These are phyloP conservation scores for Flagelloscypha sp. DNA, from an alignment of 768 basidiomycete species.

Conservation along the genomic window DNA sequence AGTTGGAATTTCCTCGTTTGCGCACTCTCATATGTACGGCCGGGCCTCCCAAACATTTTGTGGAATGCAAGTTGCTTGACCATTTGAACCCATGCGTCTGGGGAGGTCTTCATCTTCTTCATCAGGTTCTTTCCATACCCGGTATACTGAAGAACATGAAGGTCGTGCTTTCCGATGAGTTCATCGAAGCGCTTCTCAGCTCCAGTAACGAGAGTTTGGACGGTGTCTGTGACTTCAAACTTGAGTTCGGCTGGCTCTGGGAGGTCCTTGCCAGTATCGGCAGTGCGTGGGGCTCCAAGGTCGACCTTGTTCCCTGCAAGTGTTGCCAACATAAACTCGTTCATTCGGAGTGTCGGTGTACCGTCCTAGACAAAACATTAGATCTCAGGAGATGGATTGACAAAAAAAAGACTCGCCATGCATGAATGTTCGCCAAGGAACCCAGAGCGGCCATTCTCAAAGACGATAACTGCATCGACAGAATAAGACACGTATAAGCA, in stretches of 20 bases:
- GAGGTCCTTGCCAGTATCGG: slow-evolving; percentile 30
- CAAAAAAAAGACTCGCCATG: too few relatives aligned
- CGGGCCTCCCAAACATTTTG: slow-evolving; percentile 70
- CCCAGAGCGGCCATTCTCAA: slow-evolving; percentile 89
- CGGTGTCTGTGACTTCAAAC: slow-evolving; percentile 57
- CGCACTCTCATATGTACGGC: slow-evolving; percentile 85
- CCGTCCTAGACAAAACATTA: too few relatives aligned
- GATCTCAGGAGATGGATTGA: too few relatives aligned
- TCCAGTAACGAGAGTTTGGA: slow-evolving; percentile 41
- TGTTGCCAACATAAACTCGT: slow-evolving; percentile 83
- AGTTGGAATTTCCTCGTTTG: slow-evolving; percentile 89
- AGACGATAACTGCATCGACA: slow-evolving; percentile 67
- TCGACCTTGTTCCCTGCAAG: slow-evolving; percentile 68
- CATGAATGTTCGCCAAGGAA: slow-evolving; percentile 87
- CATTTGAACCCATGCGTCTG: slow-evolving; percentile 93
- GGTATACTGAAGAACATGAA: slow-evolving; percentile 77
- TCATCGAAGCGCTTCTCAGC: slow-evolving; percentile 66
- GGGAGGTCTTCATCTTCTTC: slow-evolving; percentile 76
- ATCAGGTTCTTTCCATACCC: slow-evolving; percentile 84
- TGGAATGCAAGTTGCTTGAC: slow-evolving; percentile 95
- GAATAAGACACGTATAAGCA: slow-evolving; percentile 3
- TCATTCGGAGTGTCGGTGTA: slow-evolving; percentile 89
- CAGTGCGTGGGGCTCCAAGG: slow-evolving; percentile 47
- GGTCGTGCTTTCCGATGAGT: slow-evolving; percentile 70
- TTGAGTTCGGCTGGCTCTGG: slow-evolving; percentile 56